Evolutionary conservation across 345 rosid genomes (phyloP), one percentile per base, ranked within the genome.

Genomic region (Eucalyptus brandiana): DNA sequence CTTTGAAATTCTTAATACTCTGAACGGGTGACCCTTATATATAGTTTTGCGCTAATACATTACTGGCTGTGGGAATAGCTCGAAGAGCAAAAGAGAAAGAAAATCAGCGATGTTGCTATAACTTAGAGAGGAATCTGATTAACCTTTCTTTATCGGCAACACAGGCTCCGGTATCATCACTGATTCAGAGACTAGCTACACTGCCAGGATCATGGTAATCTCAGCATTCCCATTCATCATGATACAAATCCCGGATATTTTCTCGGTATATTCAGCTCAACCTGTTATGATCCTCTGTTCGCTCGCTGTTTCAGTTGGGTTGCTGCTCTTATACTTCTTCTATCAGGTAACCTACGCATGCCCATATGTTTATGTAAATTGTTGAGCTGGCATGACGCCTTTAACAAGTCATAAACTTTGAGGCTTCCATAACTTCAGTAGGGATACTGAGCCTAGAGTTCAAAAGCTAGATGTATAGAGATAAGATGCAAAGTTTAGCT

Each of bases 141-240:
- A n/a, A 65, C 37, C 76, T 65, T 65, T n/a, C 76, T 65, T 16
- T 65, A 54, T 26, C 8, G 49, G 32, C 28, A 30, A 86, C 49
- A 65, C 91, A 93, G 95, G 91, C 44, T 47, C 81, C 45, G 93
- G 95, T 69, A 89, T 93, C 42, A 86, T 80, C n/a, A 91, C 93
- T 54, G 95, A 93, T 90, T 49, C 87, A 67, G 91, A 93, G 92
- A 93, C 94, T 37, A 89, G 93, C 88, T 91, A 90, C 86, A 92
- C 93, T 62, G 92, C 94, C 37, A 92, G 93, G 87, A 89, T 92
- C 81, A 93, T 93, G 95, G 72, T 62, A 18, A n/a, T 91, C 58
- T 93, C 95, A 2, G 91, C 91, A 65, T 90, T 91, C 9, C 95
- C 95, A 5, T 92, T 93, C 42, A 50, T 91, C n/a, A 87, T 91